A percentile compares a stretch with the other conserved stretches of the same genome.
phyloP scores from a whole-genome alignment of 306 rosid species.

The Acacia melanoxylon region DNA sequence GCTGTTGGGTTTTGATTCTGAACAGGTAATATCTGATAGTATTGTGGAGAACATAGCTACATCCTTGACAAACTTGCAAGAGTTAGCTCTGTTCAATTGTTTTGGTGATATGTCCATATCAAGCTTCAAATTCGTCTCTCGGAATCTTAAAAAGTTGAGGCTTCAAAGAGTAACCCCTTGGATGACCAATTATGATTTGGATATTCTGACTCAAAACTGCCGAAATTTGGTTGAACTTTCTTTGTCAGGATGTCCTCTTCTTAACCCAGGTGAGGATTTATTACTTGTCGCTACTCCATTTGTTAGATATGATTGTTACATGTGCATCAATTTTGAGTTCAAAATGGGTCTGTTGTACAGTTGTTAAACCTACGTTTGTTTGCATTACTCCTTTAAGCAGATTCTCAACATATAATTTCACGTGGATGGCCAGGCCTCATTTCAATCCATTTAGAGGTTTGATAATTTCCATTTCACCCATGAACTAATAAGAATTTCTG shows the following conservation, averaged over 20 bases:
- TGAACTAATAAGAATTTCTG: slow-evolving; percentile 24
- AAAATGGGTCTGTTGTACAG: neutral
- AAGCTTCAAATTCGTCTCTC: slow-evolving; percentile 58
- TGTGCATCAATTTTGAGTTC: neutral
- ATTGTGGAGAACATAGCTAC: slow-evolving; percentile 40
- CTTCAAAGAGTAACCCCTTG: slow-evolving; percentile 81
- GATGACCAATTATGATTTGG: slow-evolving; percentile 73
- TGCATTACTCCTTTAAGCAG: slow-evolving; percentile 43
- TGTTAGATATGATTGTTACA: slow-evolving; percentile 24
- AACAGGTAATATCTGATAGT: slow-evolving; percentile 71
- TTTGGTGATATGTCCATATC: slow-evolving; percentile 73
- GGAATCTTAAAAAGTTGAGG: slow-evolving; percentile 60
- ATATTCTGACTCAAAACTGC: slow-evolving; percentile 59
- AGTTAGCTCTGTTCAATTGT: slow-evolving; percentile 71
- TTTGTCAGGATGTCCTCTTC: slow-evolving; percentile 64
- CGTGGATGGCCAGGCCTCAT: slow-evolving; percentile 87
- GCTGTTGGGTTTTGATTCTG: slow-evolving; percentile 35
- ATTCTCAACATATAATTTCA: slow-evolving; percentile 71
- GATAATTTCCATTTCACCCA: slow-evolving; percentile 8
- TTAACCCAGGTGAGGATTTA: slow-evolving; percentile 65
- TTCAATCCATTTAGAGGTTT: slow-evolving; percentile 81
- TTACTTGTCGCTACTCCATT: slow-evolving; percentile 21
- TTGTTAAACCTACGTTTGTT: slow-evolving; percentile 20
- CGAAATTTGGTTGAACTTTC: slow-evolving; percentile 71
- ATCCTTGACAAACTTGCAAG: slow-evolving; percentile 60